Percentiles rank a stretch among this genome's conserved stretches.
Conservation (phyloP, 2,329 filamentous ascomycete genomes). For the Madurella mycetomatis region DNA sequence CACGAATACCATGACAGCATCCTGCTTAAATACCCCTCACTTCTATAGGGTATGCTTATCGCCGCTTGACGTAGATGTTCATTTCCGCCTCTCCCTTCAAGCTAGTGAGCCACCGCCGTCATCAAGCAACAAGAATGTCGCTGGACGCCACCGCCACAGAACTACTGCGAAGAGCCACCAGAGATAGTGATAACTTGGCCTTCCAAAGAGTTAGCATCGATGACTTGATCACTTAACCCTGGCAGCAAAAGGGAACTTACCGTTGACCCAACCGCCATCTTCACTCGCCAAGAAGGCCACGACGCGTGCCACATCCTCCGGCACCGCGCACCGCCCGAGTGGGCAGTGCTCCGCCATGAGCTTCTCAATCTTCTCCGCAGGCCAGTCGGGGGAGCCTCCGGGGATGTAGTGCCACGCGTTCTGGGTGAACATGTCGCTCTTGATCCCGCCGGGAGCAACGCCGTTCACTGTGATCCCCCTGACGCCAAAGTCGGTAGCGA, state of each 20-base stretch:
- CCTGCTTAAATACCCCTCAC: no score
- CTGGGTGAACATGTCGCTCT: constrained; percentile 72
- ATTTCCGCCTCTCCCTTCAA: neutral
- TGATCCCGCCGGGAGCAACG: constrained; percentile 67
- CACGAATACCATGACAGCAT: no score
- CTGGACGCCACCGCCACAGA: neutral
- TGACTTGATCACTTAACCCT: constrained; percentile 8
- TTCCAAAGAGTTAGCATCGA: neutral
- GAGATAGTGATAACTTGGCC: constrained; percentile 19
- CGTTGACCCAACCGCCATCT: constrained; percentile 63
- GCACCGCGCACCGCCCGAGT: constrained; percentile 54
- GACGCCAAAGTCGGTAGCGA: constrained; percentile 66
- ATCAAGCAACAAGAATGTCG: neutral
- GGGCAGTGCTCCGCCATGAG: constrained; percentile 55
- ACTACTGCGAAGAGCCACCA: constrained; percentile 18
- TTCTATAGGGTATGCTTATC: no score
- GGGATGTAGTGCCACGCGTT: constrained; percentile 64
- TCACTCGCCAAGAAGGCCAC: constrained; percentile 52
- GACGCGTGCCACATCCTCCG: constrained; percentile 55
- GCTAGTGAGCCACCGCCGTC: neutral
- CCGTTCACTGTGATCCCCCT: constrained; percentile 68
- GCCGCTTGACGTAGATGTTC: no score
- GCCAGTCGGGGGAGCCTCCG: constrained; percentile 49
- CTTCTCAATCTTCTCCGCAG: constrained; percentile 49
- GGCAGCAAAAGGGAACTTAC: constrained; percentile 35